Conservation (phyloP, 2,329 filamentous ascomycete genomes). For the Podosphaera fusca region DNA sequence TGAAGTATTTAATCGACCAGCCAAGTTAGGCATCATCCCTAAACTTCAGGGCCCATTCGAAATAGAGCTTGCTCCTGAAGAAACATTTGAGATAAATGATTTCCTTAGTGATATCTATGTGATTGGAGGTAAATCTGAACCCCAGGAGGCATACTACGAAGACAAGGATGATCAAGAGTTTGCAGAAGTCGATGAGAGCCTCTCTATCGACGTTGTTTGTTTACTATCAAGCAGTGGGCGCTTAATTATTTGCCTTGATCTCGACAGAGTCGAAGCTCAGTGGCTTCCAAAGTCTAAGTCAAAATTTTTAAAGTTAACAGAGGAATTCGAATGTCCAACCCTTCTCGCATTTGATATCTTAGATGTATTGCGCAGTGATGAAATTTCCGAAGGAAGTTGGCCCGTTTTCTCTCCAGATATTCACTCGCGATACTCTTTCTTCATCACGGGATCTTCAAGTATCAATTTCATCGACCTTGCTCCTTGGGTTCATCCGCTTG, state of each 20-base stretch:
- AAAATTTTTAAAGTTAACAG: conserved; percentile 19
- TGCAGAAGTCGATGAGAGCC: conserved; percentile 32
- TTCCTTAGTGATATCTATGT: conserved; percentile 36
- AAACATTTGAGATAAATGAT: conserved; percentile 31
- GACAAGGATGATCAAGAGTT: conserved; percentile 38
- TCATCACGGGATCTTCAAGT: conserved; percentile 34
- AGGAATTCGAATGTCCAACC: conserved; percentile 21
- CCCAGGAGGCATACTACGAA: conserved; percentile 36
- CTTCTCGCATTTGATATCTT: conserved; percentile 39
- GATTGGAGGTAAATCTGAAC: conserved; percentile 37
- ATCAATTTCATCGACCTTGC: conserved; percentile 36
- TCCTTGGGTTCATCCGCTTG: conserved; percentile 40
- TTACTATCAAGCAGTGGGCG: conserved; percentile 36
- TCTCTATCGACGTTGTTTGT: conserved; percentile 36
- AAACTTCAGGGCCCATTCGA: conserved; percentile 39
- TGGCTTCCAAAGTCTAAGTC: conserved; percentile 35
- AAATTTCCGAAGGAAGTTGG: conserved; percentile 34
- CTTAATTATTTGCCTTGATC: conserved; percentile 35
- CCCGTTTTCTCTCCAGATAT: conserved; percentile 38
- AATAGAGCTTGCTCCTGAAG: conserved; percentile 25
- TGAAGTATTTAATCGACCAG: conserved; percentile 34
- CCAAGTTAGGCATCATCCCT: conserved; percentile 32
- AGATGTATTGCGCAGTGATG: conserved; percentile 31
- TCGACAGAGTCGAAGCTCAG: conserved; percentile 39
- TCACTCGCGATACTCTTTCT: conserved; percentile 38